Conservation (phyloP, 2,329 filamentous ascomycete genomes). For the Sporothrix brasiliensis region DNA sequence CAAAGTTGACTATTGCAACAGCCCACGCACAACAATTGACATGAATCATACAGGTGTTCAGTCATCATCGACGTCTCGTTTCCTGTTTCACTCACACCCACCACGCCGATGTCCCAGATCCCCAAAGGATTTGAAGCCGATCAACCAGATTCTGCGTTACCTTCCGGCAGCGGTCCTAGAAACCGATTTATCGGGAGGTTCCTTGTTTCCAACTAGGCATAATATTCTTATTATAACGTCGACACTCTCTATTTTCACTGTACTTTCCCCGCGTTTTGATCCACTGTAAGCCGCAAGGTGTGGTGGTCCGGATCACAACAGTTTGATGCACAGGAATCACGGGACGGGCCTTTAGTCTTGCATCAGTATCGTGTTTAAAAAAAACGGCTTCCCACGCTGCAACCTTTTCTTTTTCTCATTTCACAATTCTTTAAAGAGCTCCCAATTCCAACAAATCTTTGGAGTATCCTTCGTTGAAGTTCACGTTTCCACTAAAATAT, state of each 20-base stretch:
- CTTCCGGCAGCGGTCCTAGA: not conserved
- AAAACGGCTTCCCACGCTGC: too few species aligned
- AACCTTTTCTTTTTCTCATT: too few species aligned
- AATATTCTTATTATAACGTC: not conserved
- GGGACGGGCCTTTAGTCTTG: too few species aligned
- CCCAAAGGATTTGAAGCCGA: too few species aligned
- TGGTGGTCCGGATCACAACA: not conserved
- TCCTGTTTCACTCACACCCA: not conserved
- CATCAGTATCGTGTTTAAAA: too few species aligned
- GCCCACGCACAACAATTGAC: not conserved
- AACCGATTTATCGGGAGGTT: not conserved
- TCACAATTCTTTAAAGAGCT: too few species aligned
- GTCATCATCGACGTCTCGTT: not conserved
- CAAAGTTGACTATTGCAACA: not conserved
- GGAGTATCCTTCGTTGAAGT: too few species aligned
- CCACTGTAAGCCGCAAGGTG: slow-evolving; percentile 13
- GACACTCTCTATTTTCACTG: not conserved
- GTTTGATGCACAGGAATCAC: too few species aligned
- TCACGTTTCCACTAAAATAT: too few species aligned
- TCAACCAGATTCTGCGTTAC: not conserved
- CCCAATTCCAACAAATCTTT: too few species aligned
- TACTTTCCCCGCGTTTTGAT: not conserved
- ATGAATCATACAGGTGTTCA: not conserved
- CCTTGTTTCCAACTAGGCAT: not conserved
- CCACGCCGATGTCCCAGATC: not conserved